Conservation (phyloP, 768 basidiomycete genomes). For the Coprinellus micaceus region DNA sequence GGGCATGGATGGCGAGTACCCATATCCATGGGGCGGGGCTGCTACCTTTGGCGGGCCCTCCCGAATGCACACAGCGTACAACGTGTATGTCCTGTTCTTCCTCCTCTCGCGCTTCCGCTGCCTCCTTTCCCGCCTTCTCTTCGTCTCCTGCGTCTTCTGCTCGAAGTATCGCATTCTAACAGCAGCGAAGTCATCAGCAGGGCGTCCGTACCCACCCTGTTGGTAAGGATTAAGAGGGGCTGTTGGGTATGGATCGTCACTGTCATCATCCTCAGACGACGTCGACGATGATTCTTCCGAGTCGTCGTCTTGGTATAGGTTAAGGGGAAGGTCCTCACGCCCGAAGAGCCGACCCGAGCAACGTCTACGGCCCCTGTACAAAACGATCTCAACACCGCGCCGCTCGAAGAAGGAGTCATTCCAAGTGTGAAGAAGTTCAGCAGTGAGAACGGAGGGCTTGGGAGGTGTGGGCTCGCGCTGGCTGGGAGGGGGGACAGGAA, state of each 20-base stretch:
- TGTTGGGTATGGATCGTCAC: conserved; percentile 8
- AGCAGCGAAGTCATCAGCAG: conserved; percentile 32
- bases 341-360: conserved; percentile 65
- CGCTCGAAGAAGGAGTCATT: conserved; percentile 70
- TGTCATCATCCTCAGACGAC: conserved; percentile 1
- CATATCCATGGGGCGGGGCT: too few relatives aligned
- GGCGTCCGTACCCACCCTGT: background rate
- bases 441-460: conserved; percentile 55
- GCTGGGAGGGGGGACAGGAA: conserved; percentile 51
- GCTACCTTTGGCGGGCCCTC: conserved; percentile 18
- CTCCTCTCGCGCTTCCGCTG: conserved; percentile 52
- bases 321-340: conserved; percentile 49
- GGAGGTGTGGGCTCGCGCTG: conserved; percentile 43
- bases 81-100: conserved; percentile 56
- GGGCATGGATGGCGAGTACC: background rate
- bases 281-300: conserved; percentile 7
- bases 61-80: conserved; percentile 56
- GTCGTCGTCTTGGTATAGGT: conserved; percentile 39
- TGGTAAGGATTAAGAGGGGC: background rate
- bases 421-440: conserved; percentile 79
- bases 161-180: conserved; percentile 51
- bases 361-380: conserved; percentile 78
- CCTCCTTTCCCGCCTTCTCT: conserved; percentile 60
- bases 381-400: conserved; percentile 73
- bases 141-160: conserved; percentile 47